Evolutionary conservation across 1,284 basidiomycete genomes (phyloP), one percentile per base, ranked within the genome.

Genomic region (Cutaneotrichosporon daszewskae): DNA sequence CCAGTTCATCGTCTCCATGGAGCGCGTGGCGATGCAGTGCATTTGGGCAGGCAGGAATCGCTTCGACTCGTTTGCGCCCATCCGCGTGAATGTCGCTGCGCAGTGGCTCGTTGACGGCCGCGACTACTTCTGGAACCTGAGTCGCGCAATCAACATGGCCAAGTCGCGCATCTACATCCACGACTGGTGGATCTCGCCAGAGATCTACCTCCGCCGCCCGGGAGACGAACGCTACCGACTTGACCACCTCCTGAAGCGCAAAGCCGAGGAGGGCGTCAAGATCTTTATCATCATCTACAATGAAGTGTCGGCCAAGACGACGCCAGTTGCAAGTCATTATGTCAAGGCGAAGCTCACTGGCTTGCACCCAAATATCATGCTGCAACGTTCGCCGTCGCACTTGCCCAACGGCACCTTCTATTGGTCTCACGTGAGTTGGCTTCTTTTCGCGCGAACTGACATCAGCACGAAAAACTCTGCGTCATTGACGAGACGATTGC

Each of bases 91-190:
- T 60, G 92, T 92, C 3, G 85, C 88, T 27, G 87, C 91, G 0
- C 94, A 97, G 61, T 98, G 95, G 95, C 81, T 98, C 4, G 91
- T 97, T n/a, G 95, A 99, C 71, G 95, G 94, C 7, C 82, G 91
- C 14, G 91, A 96, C 65, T 96, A 96, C 64, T 92, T 89, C 72
- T 96, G 91, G 92, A 94, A 94, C 63, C 73, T 98, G n/a, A 90
- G 88, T 24, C 80, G 89, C 36, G 94, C 95, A 0, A 85, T 98
- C 40, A 75, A 87, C 38, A 79, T 95, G 57, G 94, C 95, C 3
- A 85, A 84, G 62, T 87, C 95, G 58, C 79, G 76, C 19, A 87
- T 92, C 48, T 89, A 89, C 62, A 94, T 95, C 31, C 90, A 95
- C 62, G 89, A 91, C 69, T 95, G 91, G 91, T 95, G 90, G 90